These are phyloP conservation scores for Blastobotrys niveus DNA, from an alignment of 1,139 yeast species.

Conservation along the genomic window DNA sequence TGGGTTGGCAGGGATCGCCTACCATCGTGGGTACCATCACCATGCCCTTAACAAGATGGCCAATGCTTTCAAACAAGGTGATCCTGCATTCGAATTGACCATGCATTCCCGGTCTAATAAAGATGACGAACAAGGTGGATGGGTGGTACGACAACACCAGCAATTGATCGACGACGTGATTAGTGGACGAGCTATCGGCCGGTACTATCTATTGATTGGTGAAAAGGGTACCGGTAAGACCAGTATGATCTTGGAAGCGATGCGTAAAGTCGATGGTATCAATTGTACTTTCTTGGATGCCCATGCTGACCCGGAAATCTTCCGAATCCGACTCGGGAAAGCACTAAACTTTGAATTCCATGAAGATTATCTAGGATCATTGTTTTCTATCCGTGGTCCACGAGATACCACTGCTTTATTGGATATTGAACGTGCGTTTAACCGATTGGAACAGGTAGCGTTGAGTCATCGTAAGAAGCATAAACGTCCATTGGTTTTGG, in stretches of 20 bases:
- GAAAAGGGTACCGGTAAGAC: constrained; percentile 88
- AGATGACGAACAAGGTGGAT: constrained; percentile 28
- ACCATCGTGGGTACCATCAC: constrained; percentile 56
- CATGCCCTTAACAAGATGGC: constrained; percentile 64
- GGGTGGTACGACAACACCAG: constrained; percentile 68
- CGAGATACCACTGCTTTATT: constrained; percentile 77
- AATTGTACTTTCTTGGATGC: constrained; percentile 75
- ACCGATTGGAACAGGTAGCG: constrained; percentile 70
- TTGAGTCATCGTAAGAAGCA: constrained; percentile 39
- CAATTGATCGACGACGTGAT: constrained; percentile 58
- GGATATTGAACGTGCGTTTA: constrained; percentile 78
- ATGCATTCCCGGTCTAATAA: constrained; percentile 43
- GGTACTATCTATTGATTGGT: constrained; percentile 69
- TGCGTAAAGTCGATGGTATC: constrained; percentile 57
- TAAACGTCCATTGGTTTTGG: constrained; percentile 56
- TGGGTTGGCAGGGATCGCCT: constrained; percentile 65
- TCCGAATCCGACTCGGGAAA: constrained; percentile 67
- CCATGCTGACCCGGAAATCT: constrained; percentile 80
- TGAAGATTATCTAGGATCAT: constrained; percentile 78
- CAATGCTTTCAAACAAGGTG: constrained; percentile 61
- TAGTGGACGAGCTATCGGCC: constrained; percentile 55
- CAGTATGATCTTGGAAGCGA: constrained; percentile 62
- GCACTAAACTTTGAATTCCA: constrained; percentile 69
- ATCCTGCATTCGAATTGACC: constrained; percentile 56
- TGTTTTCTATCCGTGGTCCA: constrained; percentile 80